phyloP scores from a whole-genome alignment of 257 asterid species.

The Nicotiana benthamiana region DNA sequence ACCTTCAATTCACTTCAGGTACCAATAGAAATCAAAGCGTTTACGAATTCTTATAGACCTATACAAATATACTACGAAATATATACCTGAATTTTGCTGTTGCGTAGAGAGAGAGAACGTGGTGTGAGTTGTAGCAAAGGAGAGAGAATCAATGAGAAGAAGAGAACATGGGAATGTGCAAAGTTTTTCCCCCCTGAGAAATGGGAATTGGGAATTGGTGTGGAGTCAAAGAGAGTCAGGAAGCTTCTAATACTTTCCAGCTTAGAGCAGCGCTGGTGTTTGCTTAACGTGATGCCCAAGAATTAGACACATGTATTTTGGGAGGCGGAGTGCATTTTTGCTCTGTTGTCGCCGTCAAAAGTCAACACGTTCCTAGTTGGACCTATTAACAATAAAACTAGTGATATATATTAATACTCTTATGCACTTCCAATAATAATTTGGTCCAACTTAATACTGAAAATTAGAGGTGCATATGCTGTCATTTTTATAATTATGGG shows the following conservation, averaged over 20 bases:
- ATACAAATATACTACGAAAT: neutral
- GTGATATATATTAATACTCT: no score
- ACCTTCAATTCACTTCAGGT: neutral
- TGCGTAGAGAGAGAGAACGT: neutral
- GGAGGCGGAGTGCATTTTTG: neutral
- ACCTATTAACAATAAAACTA: neutral
- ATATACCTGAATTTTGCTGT: neutral
- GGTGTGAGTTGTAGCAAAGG: neutral
- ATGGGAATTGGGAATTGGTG: neutral
- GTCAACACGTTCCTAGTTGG: neutral
- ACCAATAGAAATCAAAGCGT: neutral
- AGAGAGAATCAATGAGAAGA: neutral
- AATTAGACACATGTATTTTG: neutral
- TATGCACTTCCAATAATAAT: neutral
- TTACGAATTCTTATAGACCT: neutral
- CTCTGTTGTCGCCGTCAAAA: neutral
- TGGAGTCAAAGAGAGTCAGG: neutral
- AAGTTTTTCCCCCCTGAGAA: neutral
- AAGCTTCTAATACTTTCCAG: neutral
- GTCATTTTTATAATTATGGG: no score
- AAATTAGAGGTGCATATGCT: no score
- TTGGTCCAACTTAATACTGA: neutral
- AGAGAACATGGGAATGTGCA: neutral
- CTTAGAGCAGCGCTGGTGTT: neutral
- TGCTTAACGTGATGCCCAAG: constrained; percentile 1